These are phyloP conservation scores for Pseudogymnoascus sp. DNA, from an alignment of 2,329 filamentous ascomycete genomes.

Conservation along the genomic window DNA sequence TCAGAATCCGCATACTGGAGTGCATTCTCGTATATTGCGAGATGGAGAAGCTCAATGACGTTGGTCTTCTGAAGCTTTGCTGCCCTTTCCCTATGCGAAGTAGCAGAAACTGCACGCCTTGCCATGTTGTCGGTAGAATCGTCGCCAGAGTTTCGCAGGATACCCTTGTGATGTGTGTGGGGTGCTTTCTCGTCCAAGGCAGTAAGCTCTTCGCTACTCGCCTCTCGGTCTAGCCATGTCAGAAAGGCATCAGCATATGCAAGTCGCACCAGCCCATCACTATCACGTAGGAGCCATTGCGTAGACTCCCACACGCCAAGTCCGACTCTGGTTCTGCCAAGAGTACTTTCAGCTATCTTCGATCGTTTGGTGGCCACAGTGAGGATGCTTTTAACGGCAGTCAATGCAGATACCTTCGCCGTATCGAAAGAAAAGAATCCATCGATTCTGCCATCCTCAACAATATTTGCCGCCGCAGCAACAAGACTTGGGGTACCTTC, in stretches of 20 bases:
- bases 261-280: slow-evolving; percentile 66
- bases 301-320: slow-evolving; percentile 92
- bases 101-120: slow-evolving; percentile 58
- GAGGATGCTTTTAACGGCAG: slow-evolving; percentile 73
- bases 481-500: slow-evolving; percentile 39
- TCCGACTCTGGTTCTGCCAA: slow-evolving; percentile 66
- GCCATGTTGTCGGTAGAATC: slow-evolving; percentile 23
- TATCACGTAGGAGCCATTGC: slow-evolving; percentile 80
- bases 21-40: slow-evolving; percentile 83
- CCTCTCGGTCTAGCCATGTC: slow-evolving; percentile 79
- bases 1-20: slow-evolving; percentile 65
- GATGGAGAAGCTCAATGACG: slow-evolving; percentile 74
- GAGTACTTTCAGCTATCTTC: slow-evolving; percentile 49
- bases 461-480: slow-evolving; percentile 37
- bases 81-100: slow-evolving; percentile 38
- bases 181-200: slow-evolving; percentile 43
- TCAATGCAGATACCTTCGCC: slow-evolving; percentile 58
- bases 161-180: slow-evolving; percentile 27
- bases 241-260: slow-evolving; percentile 78
- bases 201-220: slow-evolving; percentile 54
- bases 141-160: slow-evolving; percentile 17
- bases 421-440: slow-evolving; percentile 55
- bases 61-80: slow-evolving; percentile 25
- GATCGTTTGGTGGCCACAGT: slow-evolving; percentile 66
- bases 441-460: slow-evolving; percentile 44